Evolutionary conservation across 2,329 filamentous ascomycete species (phyloP).

Genomic region (Fusarium mangiferae): DNA sequence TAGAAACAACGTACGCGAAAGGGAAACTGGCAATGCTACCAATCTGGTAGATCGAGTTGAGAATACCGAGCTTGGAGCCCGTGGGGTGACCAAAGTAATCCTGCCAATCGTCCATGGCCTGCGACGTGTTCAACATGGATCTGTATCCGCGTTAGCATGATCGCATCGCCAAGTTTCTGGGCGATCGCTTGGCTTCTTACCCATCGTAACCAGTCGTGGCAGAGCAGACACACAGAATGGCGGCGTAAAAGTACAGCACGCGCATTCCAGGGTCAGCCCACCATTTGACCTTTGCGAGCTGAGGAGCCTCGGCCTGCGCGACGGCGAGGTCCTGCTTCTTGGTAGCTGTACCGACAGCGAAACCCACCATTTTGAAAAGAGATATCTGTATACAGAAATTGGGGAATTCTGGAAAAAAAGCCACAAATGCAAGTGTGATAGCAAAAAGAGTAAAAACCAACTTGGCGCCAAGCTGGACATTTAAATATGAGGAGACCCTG

Average conservation of each 20-base stretch:
- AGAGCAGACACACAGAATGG: conserved; percentile 65
- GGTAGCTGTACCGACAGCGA: conserved; percentile 10
- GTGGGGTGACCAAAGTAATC: conserved; percentile 54
- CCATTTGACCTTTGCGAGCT: conserved; percentile 67
- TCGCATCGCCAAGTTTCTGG: too few species aligned
- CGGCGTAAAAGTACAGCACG: conserved; percentile 60
- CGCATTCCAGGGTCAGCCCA: conserved; percentile 65
- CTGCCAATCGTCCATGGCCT: conserved; percentile 66
- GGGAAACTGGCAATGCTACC: conserved; percentile 43
- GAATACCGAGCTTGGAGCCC: conserved; percentile 56
- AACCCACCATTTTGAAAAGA: not conserved
- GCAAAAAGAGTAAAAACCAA: not conserved
- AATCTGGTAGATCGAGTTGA: conserved; percentile 64
- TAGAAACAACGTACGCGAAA: conserved; percentile 1
- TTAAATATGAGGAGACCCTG: conserved; percentile 2
- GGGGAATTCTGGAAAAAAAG: not conserved
- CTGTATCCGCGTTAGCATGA: not conserved
- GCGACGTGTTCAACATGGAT: conserved; percentile 66
- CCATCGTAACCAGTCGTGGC: conserved; percentile 72
- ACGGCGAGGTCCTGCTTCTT: conserved; percentile 45
- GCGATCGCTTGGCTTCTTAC: conserved; percentile 7
- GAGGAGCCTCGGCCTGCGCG: conserved; percentile 57
- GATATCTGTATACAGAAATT: not conserved
- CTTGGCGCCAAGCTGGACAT: conserved; percentile 9
- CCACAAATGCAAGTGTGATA: not conserved